Percentiles rank a stretch among this genome's conserved stretches.
These are phyloP conservation scores for Verticillium nubilum DNA, from an alignment of 2,329 filamentous ascomycete species.

Conservation along the genomic window DNA sequence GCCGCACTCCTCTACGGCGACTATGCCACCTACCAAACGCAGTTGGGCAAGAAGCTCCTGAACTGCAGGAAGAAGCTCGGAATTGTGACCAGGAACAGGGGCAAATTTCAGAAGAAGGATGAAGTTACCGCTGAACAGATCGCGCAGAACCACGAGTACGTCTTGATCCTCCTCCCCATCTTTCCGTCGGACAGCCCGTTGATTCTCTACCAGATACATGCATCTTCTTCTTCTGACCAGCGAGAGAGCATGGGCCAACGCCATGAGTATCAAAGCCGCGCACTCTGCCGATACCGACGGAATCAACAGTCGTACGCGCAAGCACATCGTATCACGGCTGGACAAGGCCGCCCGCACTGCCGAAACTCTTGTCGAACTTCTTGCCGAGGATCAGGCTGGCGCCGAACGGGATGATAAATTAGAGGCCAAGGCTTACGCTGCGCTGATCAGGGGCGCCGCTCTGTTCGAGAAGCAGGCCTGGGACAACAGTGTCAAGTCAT, in stretches of 20 bases:
- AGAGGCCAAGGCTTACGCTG: conserved; percentile 80
- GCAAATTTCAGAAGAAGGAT: conserved; percentile 73
- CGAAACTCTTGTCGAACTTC: conserved; percentile 57
- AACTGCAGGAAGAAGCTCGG: conserved; percentile 81
- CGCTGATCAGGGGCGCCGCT: conserved; percentile 69
- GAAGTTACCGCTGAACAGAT: conserved; percentile 71
- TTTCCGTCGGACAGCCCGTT: not conserved
- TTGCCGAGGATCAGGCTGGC: conserved; percentile 58
- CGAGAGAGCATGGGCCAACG: conserved; percentile 91
- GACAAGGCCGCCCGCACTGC: conserved; percentile 73
- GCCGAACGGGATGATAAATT: conserved; percentile 67
- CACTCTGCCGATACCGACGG: conserved; percentile 76
- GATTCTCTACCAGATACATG: conserved; percentile 52
- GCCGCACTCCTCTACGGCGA: conserved; percentile 83
- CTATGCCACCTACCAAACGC: conserved; percentile 77
- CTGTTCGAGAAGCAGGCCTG: conserved; percentile 86
- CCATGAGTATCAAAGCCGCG: conserved; percentile 86
- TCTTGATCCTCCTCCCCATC: not conserved
- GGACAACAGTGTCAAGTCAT: conserved; percentile 70
- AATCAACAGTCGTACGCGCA: conserved; percentile 72
- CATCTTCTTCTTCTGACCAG: conserved; percentile 77
- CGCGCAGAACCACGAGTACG: conserved; percentile 67
- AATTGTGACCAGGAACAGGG: conserved; percentile 75
- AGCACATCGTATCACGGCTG: conserved; percentile 83
- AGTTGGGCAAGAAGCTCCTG: conserved; percentile 75